Evolutionary conservation across 2,329 filamentous ascomycete genomes (phyloP).

Genomic region (Rhinocladiella similis): DNA sequence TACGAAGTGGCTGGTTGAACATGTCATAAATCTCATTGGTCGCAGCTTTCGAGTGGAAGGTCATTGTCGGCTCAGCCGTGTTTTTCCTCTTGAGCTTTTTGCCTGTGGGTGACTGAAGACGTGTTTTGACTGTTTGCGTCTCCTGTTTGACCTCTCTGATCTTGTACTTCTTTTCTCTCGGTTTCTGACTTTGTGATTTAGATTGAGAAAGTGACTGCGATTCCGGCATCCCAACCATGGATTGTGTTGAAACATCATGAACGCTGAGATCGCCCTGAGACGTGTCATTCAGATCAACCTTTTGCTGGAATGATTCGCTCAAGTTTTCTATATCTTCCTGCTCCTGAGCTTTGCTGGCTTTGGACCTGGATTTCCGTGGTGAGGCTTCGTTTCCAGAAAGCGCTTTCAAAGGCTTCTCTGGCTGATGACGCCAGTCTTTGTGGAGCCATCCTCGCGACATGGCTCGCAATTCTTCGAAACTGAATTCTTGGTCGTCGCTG

Average conservation of each 20-base stretch:
- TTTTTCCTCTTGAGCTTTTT: conserved; percentile 80
- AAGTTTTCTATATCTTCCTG: conserved; percentile 33
- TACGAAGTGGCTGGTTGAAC: conserved; percentile 80
- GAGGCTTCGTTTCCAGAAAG: conserved; percentile 8
- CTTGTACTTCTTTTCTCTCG: conserved; percentile 70
- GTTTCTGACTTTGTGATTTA: conserved; percentile 21
- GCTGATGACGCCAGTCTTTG: conserved; percentile 51
- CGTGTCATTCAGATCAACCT: conserved; percentile 13
- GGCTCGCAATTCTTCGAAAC: conserved; percentile 90
- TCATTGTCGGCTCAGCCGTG: conserved; percentile 84
- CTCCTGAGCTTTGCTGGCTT: conserved; percentile 24
- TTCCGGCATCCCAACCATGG: conserved; percentile 29
- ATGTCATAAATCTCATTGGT: conserved; percentile 98
- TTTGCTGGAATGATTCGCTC: conserved; percentile 24
- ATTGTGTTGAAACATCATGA: conserved; percentile 26
- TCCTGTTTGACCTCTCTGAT: conserved; percentile 79
- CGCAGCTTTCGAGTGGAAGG: conserved; percentile 88
- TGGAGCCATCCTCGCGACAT: conserved; percentile 67
- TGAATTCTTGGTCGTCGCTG: conserved; percentile 71
- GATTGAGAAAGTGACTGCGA: conserved; percentile 25
- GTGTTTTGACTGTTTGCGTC: conserved; percentile 93
- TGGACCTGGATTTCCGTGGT: conserved; percentile 6
- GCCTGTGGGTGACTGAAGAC: conserved; percentile 84
- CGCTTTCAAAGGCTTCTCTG: conserved; percentile 15
- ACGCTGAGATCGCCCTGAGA: conserved; percentile 10